These are phyloP conservation scores for Suhomyces bribrorum DNA, from an alignment of 1,139 yeast genomes.

Conservation along the genomic window DNA sequence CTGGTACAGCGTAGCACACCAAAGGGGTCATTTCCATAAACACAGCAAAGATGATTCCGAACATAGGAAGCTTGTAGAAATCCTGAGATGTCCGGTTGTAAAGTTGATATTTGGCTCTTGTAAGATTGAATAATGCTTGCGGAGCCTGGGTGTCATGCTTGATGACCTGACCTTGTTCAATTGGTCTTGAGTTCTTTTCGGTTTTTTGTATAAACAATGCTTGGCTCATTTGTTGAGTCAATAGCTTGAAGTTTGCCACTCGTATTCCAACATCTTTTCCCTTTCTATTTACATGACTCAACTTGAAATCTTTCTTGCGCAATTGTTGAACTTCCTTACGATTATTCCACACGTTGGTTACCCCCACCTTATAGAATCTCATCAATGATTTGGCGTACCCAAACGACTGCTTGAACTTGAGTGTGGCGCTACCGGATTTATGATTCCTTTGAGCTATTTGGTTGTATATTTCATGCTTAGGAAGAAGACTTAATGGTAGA, in stretches of 20 bases:
- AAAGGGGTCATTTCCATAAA: slow-evolving; percentile 68
- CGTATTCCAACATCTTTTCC: slow-evolving; percentile 29
- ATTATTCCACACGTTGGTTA: slow-evolving; percentile 52
- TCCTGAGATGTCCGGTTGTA: slow-evolving; percentile 61
- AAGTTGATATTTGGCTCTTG: slow-evolving; percentile 55
- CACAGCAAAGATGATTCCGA: slow-evolving; percentile 56
- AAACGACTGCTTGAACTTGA: slow-evolving; percentile 37
- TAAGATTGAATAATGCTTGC: slow-evolving; percentile 44
- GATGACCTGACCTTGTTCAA: slow-evolving; percentile 22
- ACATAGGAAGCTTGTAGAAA: slow-evolving; percentile 59
- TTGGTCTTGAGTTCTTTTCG: slow-evolving; percentile 23
- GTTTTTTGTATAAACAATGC: slow-evolving; percentile 33
- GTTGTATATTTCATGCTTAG: slow-evolving; percentile 32
- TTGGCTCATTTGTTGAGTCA: slow-evolving; percentile 40
- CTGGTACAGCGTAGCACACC: slow-evolving; percentile 59
- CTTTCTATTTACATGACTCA: slow-evolving; percentile 27
- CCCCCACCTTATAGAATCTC: slow-evolving; percentile 54
- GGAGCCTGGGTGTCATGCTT: slow-evolving; percentile 21
- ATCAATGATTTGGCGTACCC: slow-evolving; percentile 43
- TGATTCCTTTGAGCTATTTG: slow-evolving; percentile 28
- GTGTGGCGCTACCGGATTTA: slow-evolving; percentile 16
- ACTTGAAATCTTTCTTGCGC: slow-evolving; percentile 22
- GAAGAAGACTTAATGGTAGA: slow-evolving; percentile 37
- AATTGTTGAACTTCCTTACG: slow-evolving; percentile 25
- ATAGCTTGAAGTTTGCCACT: slow-evolving; percentile 28